Evolutionary conservation across 345 rosid genomes (phyloP), one percentile per base, ranked within the genome.

Genomic region (Cochlearia excelsa): DNA sequence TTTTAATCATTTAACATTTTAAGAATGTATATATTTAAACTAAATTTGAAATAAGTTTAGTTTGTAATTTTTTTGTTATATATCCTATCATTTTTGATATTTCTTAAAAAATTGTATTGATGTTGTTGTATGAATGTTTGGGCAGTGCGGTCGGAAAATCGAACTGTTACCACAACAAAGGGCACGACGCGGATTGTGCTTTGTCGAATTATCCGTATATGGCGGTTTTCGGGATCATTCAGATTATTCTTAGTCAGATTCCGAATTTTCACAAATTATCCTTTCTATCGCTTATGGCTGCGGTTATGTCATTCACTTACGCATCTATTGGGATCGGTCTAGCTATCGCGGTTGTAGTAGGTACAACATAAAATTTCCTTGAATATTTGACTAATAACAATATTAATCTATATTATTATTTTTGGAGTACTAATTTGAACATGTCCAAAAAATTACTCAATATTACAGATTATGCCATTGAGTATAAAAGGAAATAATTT

Each of bases 261-360:
- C 95, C 89, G 0, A 82, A 86, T 69, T 92, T 92, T 41, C 88
- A 84, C 79, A 76, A 88, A 66, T 95, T 92, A 8, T 84, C 96
- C 7, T 84, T 86, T 79, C 93, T 92, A 54, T 92, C 98, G 1
- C 61, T 84, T 8, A 28, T 85, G 26, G 96, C 96, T 0, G 95
- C 96, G n/a, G 57, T 92, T 33, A 92, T 92, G 98, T 92, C 97
- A 27, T 88, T 92, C 16, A 68, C 90, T 54, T 92, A 92, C 52
- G 75, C 96, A 26, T 47, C 76, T 11, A 86, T 88, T 7, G 96
- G 98, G 9, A 76, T 92, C 4, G 93, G 93, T 3, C 84, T 92
- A 49, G 77, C 95, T 78, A 68, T 92, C 2, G 93, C 93, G 10
- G 70, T 51, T 3, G 70, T 66, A 2, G 76, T 46, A 59, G 76